phyloP scores from a whole-genome alignment of 768 basidiomycete species.

The Favolaschia claudopus region DNA sequence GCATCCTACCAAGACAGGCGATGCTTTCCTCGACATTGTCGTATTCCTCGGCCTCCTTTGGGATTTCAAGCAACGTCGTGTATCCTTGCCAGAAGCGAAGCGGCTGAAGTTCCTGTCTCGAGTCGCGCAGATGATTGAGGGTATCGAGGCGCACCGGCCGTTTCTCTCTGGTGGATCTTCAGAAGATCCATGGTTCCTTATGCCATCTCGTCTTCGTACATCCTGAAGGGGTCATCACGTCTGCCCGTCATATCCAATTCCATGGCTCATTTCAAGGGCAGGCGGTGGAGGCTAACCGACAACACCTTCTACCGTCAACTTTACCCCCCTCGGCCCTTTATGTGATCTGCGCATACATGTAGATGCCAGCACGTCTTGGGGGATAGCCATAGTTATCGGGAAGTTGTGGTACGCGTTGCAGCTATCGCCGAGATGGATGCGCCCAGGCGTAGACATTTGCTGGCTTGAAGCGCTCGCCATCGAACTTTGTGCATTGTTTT shows the following conservation, averaged over 20 bases:
- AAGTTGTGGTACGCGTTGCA: too few species aligned
- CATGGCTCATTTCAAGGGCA: neutral
- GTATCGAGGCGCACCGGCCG: neutral
- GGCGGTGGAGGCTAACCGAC: too few species aligned
- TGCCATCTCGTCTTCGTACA: neutral
- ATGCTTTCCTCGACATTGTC: constrained; percentile 22
- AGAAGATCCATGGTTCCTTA: neutral
- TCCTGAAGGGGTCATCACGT: neutral
- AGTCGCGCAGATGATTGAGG: neutral
- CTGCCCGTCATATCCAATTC: neutral
- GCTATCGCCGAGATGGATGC: too few species aligned
- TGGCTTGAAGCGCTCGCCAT: too few species aligned
- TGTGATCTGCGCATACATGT: too few species aligned
- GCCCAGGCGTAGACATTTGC: too few species aligned
- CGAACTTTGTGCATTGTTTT: too few species aligned
- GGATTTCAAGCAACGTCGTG: constrained; percentile 31
- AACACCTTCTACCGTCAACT: too few species aligned
- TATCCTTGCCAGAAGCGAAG: constrained; percentile 35
- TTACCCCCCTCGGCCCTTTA: too few species aligned
- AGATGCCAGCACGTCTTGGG: too few species aligned
- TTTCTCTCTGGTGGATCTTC: neutral
- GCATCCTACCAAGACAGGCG: constrained; percentile 29
- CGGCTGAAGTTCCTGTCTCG: constrained; percentile 29
- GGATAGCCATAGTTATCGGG: too few species aligned
- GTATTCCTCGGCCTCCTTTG: constrained; percentile 38